Evolutionary conservation across 441 rosid species (phyloP).

Genomic region (Capsella rubella): DNA sequence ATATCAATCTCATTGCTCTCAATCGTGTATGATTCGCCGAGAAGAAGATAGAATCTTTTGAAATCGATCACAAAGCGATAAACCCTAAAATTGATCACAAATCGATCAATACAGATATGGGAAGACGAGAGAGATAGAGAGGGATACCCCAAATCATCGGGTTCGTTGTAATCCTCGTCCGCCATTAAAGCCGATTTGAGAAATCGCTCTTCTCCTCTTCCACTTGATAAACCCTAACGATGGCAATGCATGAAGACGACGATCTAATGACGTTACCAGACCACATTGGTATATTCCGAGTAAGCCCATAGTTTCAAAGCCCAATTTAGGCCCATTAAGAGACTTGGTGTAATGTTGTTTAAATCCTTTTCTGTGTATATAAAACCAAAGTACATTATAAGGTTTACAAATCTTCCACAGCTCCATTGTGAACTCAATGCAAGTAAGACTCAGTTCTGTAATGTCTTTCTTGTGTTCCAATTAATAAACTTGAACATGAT

Average conservation of each 20-base stretch:
- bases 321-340: too few species aligned
- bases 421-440: too few species aligned
- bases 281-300: too few species aligned
- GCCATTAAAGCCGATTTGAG: conserved; percentile 56
- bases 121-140: background rate
- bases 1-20: background rate
- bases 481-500: background rate
- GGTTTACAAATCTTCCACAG: too few species aligned
- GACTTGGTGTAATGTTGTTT: too few species aligned
- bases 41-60: background rate
- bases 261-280: too few species aligned
- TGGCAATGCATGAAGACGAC: too few species aligned
- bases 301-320: too few species aligned
- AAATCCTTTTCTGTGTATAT: too few species aligned
- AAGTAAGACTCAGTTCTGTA: background rate
- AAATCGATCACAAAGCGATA: background rate
- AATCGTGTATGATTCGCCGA: background rate
- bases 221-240: conserved; percentile 29
- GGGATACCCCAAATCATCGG: conserved; percentile 61
- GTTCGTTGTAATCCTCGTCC: conserved; percentile 77
- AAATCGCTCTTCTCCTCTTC: background rate
- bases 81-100: too few species aligned
- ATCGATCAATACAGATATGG: background rate
- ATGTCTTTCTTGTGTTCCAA: background rate
- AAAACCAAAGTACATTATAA: too few species aligned